Evolutionary conservation across 331 rosid species (phyloP).

Genomic region (Rhamnella rubrinervis): DNA sequence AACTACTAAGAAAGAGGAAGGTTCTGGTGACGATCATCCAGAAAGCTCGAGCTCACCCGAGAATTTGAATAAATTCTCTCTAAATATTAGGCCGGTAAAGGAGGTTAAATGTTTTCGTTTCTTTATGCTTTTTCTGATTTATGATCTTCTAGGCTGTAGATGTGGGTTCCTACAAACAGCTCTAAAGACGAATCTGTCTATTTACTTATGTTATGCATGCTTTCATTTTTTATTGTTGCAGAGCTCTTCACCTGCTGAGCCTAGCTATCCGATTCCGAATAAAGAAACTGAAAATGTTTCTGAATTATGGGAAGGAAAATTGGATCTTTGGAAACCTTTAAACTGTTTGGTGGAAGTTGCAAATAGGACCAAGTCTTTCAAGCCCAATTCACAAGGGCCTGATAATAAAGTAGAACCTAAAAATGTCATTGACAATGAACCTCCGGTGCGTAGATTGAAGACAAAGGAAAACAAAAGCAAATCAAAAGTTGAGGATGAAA

Average conservation of each 20-base stretch:
- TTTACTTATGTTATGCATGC: slow-evolving; percentile 12
- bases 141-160: neutral
- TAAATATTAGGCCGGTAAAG: slow-evolving; percentile 55
- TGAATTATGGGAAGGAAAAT: slow-evolving; percentile 59
- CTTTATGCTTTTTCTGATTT: slow-evolving; percentile 10
- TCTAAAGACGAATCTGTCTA: slow-evolving; percentile 14
- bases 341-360: slow-evolving; percentile 90
- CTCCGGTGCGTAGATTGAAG: slow-evolving; percentile 52
- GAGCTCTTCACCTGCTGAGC: slow-evolving; percentile 61
- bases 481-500: slow-evolving; percentile 60
- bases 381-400: slow-evolving; percentile 60
- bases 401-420: slow-evolving; percentile 51
- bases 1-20: slow-evolving; percentile 56
- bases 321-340: slow-evolving; percentile 92
- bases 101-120: slow-evolving; percentile 15
- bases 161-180: slow-evolving; percentile 12
- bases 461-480: slow-evolving; percentile 65
- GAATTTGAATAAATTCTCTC: slow-evolving; percentile 49
- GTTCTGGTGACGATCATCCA: slow-evolving; percentile 42
- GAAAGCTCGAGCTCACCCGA: slow-evolving; percentile 73
- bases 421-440: slow-evolving; percentile 36
- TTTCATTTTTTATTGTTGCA: slow-evolving; percentile 33
- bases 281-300: slow-evolving; percentile 62
- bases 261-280: slow-evolving; percentile 42
- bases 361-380: slow-evolving; percentile 77